Evolutionary conservation across 495 filamentous ascomycete species (phyloP), one percentile per base, ranked within the genome.

Genomic region (Podospora australis): DNA sequence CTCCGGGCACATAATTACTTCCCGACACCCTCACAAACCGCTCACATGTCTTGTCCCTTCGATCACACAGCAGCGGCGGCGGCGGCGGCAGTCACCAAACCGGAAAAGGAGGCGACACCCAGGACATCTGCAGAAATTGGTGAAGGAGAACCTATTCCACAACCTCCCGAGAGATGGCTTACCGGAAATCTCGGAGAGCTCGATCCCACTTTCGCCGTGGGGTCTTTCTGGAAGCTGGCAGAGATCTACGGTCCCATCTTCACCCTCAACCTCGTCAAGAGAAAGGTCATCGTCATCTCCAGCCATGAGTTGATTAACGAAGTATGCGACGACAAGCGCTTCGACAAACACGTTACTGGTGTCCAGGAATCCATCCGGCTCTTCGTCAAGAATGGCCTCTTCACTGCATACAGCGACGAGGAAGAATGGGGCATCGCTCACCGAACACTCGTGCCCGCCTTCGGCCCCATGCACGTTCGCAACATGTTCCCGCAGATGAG

Each of bases 401-500:
- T 89, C 62, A 87, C 82, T 0, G 84, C 84, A 0, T 62, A 70
- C 13, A 54, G 68, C 9, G 78, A 73, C 0, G 83, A 87, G 53
- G 70, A 78, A 41, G 81, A 80, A 46, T 90, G 85, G 86, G 78
- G 66, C 0, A 70, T 84, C 32, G 87, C 86, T 10, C 87, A 90
- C 57, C 69, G 87, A 1, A 65, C 84, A 22, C 51, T 78, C 36
- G 70, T 78, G 64, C 84, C 84, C 3, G 84, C 80, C 3, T 88
- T 92, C 61, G 86, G 85, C 0, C 86, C 87, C 2, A 53, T 86
- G 24, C 70, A 77, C 7, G 83, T 92, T 55, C 74, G 77, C 52
- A 68, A 60, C 41, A 89, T 88, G 85, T 87, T 84, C 54, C 68
- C 75, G 48, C 81, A 84, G 46, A 89, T 90, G 85, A 79, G 84